Base-by-base conservation (phyloP, 1,284 basidiomycete genomes). In the Omphalotus olearius region DNA sequence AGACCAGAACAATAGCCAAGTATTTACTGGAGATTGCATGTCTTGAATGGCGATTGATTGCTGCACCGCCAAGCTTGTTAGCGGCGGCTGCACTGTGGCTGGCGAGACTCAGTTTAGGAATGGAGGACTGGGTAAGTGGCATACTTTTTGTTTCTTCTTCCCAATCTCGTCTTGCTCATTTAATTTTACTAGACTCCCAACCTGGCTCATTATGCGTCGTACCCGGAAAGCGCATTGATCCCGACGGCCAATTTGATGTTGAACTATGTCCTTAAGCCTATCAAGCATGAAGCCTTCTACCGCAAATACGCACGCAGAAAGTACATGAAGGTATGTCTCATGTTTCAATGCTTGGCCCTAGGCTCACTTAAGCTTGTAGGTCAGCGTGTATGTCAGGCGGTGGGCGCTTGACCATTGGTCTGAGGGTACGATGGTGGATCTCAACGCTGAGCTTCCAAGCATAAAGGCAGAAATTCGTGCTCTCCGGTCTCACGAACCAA, bases 181-280 rank as follows among this genome's bases (percentile, higher is more conserved):
- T 54, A 46, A 2, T 26, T 14, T 53, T 38, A 41, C 0, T 66
- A 94, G 93, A 85, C 84, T 30, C 80, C 91, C 17, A 92, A 95
- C 68, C 67, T 95, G 57, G 89, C 91, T 1, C 93, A 98, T 67
- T 98, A 95, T 69, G 93, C 94, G 2, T 84, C 85, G 25, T 98
- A 97, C 69, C 74, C 86, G 7, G 91, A 98, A 70, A 83, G 83
- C 46, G 85, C 86, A 54, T 69, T 99, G 52, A 71, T 96, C 25
- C 91, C 91, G 0, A 90, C 87, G 0, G 96, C 93, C 1, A 94
- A 93, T 68, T 64, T 94, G 59, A 98, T 98, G 93, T 68, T 98
- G 59, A 92, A 96, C 70, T 98, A 93, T 66, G 74, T 96, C 56
- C 74, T 96, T 50, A 85, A 89, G 62, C 83, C 85, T 2, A 67